phyloP scores from a whole-genome alignment of 2,329 filamentous ascomycete genomes.

The Trichoderma citrinoviride region DNA sequence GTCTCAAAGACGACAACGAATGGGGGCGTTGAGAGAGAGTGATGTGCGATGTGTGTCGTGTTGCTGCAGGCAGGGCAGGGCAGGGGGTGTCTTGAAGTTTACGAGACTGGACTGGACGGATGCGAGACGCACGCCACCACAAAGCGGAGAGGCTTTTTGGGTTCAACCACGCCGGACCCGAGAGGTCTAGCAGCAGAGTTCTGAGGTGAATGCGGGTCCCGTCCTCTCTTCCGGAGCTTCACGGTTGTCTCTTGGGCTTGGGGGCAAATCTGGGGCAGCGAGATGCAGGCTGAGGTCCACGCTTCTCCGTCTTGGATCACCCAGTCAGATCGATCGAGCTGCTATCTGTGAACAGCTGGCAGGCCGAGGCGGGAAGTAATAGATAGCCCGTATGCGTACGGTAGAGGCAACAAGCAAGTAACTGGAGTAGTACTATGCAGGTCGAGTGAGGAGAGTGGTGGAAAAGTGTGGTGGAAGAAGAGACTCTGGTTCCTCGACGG shows the following conservation, averaged over 20 bases:
- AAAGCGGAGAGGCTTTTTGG: conserved; percentile 17
- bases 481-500: conserved; percentile 16
- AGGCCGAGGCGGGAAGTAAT: neutral
- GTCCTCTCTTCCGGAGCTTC: conserved; percentile 3
- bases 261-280: conserved; percentile 13
- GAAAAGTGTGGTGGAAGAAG: conserved; percentile 10
- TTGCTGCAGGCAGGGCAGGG: conserved; percentile 13
- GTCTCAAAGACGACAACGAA: neutral
- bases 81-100: conserved; percentile 18
- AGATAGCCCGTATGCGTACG: neutral
- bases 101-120: conserved; percentile 16
- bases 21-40: neutral
- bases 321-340: neutral
- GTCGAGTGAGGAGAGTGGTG: conserved; percentile 10
- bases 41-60: conserved; percentile 10
- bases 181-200: conserved; percentile 16
- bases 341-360: neutral
- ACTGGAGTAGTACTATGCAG: conserved; percentile 12
- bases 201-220: conserved; percentile 16
- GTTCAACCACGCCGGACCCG: conserved; percentile 17
- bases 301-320: neutral
- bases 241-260: neutral
- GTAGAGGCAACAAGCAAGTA: too few relatives aligned
- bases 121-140: conserved; percentile 17
- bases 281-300: conserved; percentile 2